A percentile compares a stretch with the other conserved stretches of the same genome.
These are phyloP conservation scores for Candolleomyces aberdarensis DNA, from an alignment of 768 basidiomycete species.

Conservation along the genomic window DNA sequence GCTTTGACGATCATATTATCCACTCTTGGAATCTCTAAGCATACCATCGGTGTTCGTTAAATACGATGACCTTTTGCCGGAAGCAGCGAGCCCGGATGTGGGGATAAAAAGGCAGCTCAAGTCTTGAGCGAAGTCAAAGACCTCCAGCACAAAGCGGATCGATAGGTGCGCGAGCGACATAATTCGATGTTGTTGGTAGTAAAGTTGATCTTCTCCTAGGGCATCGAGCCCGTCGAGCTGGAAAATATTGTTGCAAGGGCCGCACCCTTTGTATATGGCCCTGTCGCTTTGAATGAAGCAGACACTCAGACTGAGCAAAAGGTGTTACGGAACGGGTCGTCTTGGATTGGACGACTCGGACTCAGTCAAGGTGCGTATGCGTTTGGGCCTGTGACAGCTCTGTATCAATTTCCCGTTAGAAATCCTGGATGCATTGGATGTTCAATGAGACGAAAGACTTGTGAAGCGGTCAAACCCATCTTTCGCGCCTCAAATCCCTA, in stretches of 20 bases:
- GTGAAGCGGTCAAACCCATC: constrained; percentile 53
- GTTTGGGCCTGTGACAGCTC: neutral
- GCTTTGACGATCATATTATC: neutral
- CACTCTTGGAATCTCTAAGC: neutral
- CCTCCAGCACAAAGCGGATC: neutral
- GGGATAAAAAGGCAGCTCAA: neutral
- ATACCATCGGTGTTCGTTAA: neutral
- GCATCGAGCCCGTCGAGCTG: neutral
- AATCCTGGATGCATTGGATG: constrained; percentile 24
- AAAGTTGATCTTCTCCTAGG: neutral
- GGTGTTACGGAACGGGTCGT: constrained; percentile 6
- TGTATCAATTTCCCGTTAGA: constrained; percentile 3
- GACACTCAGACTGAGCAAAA: neutral
- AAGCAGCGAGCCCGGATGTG: neutral
- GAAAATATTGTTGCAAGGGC: neutral
- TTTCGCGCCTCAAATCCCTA: constrained; percentile 62
- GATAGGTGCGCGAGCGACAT: neutral
- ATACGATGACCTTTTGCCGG: neutral
- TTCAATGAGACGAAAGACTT: constrained; percentile 21
- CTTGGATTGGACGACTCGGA: constrained; percentile 28
- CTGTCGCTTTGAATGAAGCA: neutral
- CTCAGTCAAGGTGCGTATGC: constrained; percentile 40
- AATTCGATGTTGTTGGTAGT: too few species aligned
- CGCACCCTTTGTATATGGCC: neutral
- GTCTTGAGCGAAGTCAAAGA: neutral